Conservation (phyloP, 1,284 basidiomycete species). For the Austroboletus niveus region DNA sequence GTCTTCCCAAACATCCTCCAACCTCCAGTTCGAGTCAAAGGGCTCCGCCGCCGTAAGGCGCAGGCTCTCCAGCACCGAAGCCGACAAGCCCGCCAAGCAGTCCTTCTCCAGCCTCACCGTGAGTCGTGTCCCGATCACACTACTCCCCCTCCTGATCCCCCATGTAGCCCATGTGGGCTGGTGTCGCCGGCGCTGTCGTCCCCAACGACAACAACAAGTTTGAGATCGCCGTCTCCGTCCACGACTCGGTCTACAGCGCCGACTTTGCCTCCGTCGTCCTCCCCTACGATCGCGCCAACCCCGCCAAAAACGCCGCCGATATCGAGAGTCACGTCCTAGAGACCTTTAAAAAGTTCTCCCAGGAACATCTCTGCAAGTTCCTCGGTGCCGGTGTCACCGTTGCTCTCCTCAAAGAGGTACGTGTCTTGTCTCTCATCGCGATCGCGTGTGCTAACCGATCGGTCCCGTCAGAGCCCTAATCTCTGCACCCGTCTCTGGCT, state of each 20-base stretch:
- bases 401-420: conserved; percentile 45
- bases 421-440: conserved; percentile 22
- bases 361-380: conserved; percentile 79
- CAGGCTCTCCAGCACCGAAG: conserved; percentile 58
- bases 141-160: conserved; percentile 10
- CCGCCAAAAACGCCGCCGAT: conserved; percentile 50
- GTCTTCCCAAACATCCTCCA: conserved; percentile 34
- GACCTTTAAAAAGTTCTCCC: conserved; percentile 63
- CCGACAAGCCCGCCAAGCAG: conserved; percentile 48
- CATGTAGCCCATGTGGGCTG: conserved; percentile 79
- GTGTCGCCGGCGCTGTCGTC: conserved; percentile 56
- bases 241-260: conserved; percentile 79
- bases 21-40: conserved; percentile 58
- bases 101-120: conserved; percentile 67
- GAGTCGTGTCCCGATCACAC: conserved; percentile 31
- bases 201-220: conserved; percentile 56
- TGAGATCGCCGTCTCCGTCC: conserved; percentile 73
- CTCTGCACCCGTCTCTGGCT: conserved; percentile 77
- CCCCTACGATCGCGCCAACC: conserved; percentile 46
- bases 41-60: conserved; percentile 59
- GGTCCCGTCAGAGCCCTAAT: conserved; percentile 54
- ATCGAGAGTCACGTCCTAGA: conserved; percentile 64
- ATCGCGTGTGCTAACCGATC: conserved; percentile 8
- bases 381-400: conserved; percentile 62
- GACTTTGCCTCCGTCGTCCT: conserved; percentile 62